These are phyloP conservation scores for Didymella pinodella DNA, from an alignment of 2,329 filamentous ascomycete species.

Conservation along the genomic window DNA sequence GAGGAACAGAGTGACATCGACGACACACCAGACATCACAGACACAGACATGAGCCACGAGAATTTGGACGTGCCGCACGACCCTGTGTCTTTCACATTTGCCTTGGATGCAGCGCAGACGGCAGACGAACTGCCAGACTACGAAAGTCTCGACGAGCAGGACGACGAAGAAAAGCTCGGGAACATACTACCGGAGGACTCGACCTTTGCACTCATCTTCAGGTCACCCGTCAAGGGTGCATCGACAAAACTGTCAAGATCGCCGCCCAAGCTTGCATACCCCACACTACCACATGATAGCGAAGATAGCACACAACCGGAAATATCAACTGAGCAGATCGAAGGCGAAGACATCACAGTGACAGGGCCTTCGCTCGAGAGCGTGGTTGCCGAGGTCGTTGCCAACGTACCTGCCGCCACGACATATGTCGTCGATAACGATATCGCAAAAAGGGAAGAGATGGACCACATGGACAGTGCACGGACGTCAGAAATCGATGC, in stretches of 20 bases:
- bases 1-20: constrained; percentile 19
- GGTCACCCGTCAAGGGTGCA: constrained; percentile 28
- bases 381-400: constrained; percentile 7
- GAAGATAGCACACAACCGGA: background rate
- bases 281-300: constrained; percentile 23
- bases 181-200: constrained; percentile 25
- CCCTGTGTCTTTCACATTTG: constrained; percentile 30
- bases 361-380: constrained; percentile 11
- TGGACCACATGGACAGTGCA: background rate
- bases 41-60: constrained; percentile 25
- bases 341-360: constrained; percentile 1
- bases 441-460: background rate
- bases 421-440: background rate
- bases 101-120: constrained; percentile 23
- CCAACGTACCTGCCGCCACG: background rate
- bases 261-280: constrained; percentile 28
- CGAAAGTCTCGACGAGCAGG: constrained; percentile 20
- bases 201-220: constrained; percentile 33
- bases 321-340: background rate
- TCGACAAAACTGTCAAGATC: constrained; percentile 1
- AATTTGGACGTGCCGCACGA: constrained; percentile 11
- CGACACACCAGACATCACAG: constrained; percentile 24
- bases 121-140: constrained; percentile 16
- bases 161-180: constrained; percentile 10
- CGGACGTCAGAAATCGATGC: background rate